Conservation (phyloP, 2,329 filamentous ascomycete species). For the Lithohypha guttulata region DNA sequence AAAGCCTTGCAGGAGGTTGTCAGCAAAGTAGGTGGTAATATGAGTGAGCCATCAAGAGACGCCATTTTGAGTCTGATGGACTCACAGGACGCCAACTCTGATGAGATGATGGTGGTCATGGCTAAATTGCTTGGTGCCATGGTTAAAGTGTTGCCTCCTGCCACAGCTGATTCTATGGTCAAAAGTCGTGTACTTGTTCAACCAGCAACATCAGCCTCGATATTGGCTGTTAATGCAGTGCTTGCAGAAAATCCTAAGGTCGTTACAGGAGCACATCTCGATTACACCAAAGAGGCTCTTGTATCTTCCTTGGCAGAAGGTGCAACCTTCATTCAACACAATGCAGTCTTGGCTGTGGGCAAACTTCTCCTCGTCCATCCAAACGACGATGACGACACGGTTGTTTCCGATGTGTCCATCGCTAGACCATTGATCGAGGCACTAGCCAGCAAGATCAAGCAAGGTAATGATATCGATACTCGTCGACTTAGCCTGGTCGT, state of each 20-base stretch:
- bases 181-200: slow-evolving; percentile 68
- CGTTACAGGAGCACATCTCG: slow-evolving; percentile 56
- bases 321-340: slow-evolving; percentile 61
- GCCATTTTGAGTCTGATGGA: slow-evolving; percentile 87
- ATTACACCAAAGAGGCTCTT: slow-evolving; percentile 67
- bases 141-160: slow-evolving; percentile 70
- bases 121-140: slow-evolving; percentile 82
- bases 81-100: slow-evolving; percentile 63
- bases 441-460: slow-evolving; percentile 62
- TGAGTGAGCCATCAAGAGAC: slow-evolving; percentile 80
- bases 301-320: slow-evolving; percentile 68
- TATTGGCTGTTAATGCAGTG: slow-evolving; percentile 80
- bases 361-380: slow-evolving; percentile 17
- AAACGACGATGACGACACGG: slow-evolving; percentile 49
- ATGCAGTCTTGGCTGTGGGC: slow-evolving; percentile 18
- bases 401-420: slow-evolving; percentile 43
- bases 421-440: slow-evolving; percentile 71
- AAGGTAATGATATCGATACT: slow-evolving; percentile 69
- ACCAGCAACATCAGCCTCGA: slow-evolving; percentile 65
- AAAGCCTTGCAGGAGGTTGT: slow-evolving; percentile 94
- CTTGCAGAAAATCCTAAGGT: slow-evolving; percentile 66
- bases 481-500: slow-evolving; percentile 80
- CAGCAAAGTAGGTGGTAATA: slow-evolving; percentile 85
- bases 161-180: slow-evolving; percentile 52
- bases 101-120: slow-evolving; percentile 76